Evolutionary conservation across 2,329 filamentous ascomycete species (phyloP), one percentile per base, ranked within the genome.

Genomic region (Arthrobotrys sinensis): DNA sequence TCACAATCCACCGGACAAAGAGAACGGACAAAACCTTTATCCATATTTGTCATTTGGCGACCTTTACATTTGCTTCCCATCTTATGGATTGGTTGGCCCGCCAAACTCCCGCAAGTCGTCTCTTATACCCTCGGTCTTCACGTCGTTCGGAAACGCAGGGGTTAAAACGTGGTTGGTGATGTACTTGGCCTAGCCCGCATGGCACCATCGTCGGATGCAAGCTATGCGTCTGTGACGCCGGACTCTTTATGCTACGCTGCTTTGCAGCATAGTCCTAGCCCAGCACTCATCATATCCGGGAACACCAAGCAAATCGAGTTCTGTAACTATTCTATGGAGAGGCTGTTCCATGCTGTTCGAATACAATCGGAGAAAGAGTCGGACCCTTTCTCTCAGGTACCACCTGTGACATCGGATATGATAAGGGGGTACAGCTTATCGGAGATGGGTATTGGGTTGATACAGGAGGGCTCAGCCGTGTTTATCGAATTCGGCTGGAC

Each of bases 281-380:
- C 75, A 12, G 28, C 34, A 28, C 75, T 78, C 19, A 43, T 78
- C 12, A 3, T 78, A n/a, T 78, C 67, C 16, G 67, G 67, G 14
- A 43, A 7, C 45, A 57, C 50, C 32, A 78, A 78, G 53, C 75
- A 78, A 16, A 78, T 78, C 24, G 11, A 62, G 11, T 78, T 78
- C 40, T 78, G 75, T 65, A 78, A 78, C 24, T 48, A 72, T 72
- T 68, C 75, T 11, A 72, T 78, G 67, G 75, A 78, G 28, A 67
- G 45, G n/a, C 52, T 78, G 7, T 78, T 72, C 40, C 67, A 78
- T 34, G 32, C 32, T 12, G 67, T 78, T 16, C 50, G 63, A 14
- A 43, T 53, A 34, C 52, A 72, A 6, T 53, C 53, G 16, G 75
- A 78, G 36, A 78, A 68, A 24, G 67, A 78, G 45, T 64, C 53